phyloP scores from a whole-genome alignment of 179 eudicot genomes.

The Actinidia chinensis region DNA sequence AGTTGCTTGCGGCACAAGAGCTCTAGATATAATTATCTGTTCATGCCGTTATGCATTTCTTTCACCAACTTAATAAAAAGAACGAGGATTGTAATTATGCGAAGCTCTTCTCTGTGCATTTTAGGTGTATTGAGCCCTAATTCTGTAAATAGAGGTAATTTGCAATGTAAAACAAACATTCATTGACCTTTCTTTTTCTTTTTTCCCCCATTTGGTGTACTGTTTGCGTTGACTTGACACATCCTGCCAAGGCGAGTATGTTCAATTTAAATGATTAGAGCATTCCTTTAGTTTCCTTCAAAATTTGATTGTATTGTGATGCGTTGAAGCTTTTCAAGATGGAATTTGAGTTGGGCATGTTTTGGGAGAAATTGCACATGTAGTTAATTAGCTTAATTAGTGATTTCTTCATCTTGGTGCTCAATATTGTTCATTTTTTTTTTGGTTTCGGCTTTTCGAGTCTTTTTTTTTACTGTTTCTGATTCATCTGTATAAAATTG shows the following conservation, averaged over 20 bases:
- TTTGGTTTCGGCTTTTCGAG: no score
- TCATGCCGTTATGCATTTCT: neutral
- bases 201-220: neutral
- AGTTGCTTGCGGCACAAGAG: conserved; percentile 3
- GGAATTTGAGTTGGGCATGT: neutral
- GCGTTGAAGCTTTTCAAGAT: neutral
- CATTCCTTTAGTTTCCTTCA: neutral
- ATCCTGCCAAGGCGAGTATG: neutral
- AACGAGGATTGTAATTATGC: neutral
- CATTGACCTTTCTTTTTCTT: conserved; percentile 9
- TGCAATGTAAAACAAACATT: conserved; percentile 15
- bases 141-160: conserved; percentile 36
- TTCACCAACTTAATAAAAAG: conserved; percentile 8
- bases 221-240: neutral
- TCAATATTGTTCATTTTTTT: no score
- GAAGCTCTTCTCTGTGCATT: neutral
- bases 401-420: no score
- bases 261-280: conserved; percentile 4
- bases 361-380: no score
- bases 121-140: conserved; percentile 26
- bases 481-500: no score
- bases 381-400: no score
- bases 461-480: no score
- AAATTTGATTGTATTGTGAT: neutral
- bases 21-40: neutral